Conservation (phyloP, 768 basidiomycete genomes). For the Auriscalpium vulgare region DNA sequence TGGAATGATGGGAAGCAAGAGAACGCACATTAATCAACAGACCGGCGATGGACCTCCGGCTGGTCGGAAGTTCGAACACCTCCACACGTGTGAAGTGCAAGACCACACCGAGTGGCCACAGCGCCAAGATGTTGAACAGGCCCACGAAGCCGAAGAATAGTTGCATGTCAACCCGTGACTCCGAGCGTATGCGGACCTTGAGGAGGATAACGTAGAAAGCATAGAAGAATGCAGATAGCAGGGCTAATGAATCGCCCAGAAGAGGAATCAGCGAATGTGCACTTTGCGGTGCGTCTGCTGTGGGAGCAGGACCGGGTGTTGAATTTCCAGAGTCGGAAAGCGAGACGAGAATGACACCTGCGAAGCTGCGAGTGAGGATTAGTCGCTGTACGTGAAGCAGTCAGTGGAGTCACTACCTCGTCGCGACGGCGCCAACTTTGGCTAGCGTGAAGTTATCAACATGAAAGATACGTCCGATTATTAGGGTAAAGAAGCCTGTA, state of each 20-base stretch:
- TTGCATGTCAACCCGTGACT: conserved; percentile 86
- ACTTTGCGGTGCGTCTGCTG: conserved; percentile 4
- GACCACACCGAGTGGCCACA: conserved; percentile 71
- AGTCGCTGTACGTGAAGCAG: background rate
- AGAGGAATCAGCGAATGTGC: conserved; percentile 18
- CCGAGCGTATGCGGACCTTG: conserved; percentile 76
- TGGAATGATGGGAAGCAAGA: background rate
- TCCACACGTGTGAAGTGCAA: conserved; percentile 72
- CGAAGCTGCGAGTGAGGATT: conserved; percentile 40
- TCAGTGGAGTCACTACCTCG: conserved; percentile 47
- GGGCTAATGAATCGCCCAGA: conserved; percentile 76
- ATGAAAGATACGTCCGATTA: conserved; percentile 69
- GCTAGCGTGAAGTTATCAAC: conserved; percentile 70
- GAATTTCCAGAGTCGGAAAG: conserved; percentile 58
- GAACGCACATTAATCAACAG: conserved; percentile 48
- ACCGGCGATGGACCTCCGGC: conserved; percentile 37
- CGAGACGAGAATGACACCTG: conserved; percentile 84
- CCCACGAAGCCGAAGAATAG: conserved; percentile 94
- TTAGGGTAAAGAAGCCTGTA: conserved; percentile 89
- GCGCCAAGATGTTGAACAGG: conserved; percentile 67
- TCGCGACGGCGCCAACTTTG: conserved; percentile 71
- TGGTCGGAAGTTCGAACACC: conserved; percentile 61
- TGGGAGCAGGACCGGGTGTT: conserved; percentile 5
- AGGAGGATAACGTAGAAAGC: conserved; percentile 83
- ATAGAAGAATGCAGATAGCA: conserved; percentile 84